Percentiles rank a stretch among this genome's conserved stretches.
Conservation (phyloP, 2,329 filamentous ascomycete species). For the Aspergillus brunneoviolaceus region DNA sequence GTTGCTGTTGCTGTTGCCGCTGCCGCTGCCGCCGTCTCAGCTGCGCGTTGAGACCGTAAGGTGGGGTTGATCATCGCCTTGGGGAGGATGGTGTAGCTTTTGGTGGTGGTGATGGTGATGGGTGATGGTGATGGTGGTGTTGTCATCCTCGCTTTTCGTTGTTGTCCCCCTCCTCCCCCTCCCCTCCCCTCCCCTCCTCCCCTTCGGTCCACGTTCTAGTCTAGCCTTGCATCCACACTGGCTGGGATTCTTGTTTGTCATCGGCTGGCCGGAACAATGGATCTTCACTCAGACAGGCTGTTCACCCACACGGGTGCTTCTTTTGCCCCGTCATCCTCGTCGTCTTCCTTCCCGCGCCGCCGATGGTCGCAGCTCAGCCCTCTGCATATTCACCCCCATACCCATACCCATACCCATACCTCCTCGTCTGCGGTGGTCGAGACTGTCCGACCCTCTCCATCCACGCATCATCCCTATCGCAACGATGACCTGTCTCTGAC, state of each 20-base stretch:
- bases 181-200: background rate
- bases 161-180: background rate
- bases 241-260: conserved; percentile 8
- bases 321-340: conserved; percentile 29
- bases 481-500: conserved; percentile 27
- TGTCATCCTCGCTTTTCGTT: background rate
- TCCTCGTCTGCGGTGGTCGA: conserved; percentile 22
- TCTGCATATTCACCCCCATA: conserved; percentile 14
- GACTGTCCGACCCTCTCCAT: conserved; percentile 23
- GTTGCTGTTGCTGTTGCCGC: background rate
- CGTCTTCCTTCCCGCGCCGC: conserved; percentile 32
- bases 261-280: conserved; percentile 28
- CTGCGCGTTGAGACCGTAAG: conserved; percentile 5
- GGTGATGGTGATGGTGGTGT: conserved; percentile 12
- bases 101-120: conserved; percentile 3
- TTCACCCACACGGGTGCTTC: conserved; percentile 28
- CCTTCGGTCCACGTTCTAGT: background rate
- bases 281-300: conserved; percentile 31
- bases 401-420: too few relatives aligned
- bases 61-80: conserved; percentile 13
- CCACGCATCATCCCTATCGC: conserved; percentile 24
- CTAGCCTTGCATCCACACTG: conserved; percentile 5
- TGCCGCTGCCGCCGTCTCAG: conserved; percentile 9
- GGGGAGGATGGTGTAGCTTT: conserved; percentile 2
- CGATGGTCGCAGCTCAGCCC: conserved; percentile 32